Conservation (phyloP, 495 filamentous ascomycete genomes). For the Recurvomyces mirabilis region DNA sequence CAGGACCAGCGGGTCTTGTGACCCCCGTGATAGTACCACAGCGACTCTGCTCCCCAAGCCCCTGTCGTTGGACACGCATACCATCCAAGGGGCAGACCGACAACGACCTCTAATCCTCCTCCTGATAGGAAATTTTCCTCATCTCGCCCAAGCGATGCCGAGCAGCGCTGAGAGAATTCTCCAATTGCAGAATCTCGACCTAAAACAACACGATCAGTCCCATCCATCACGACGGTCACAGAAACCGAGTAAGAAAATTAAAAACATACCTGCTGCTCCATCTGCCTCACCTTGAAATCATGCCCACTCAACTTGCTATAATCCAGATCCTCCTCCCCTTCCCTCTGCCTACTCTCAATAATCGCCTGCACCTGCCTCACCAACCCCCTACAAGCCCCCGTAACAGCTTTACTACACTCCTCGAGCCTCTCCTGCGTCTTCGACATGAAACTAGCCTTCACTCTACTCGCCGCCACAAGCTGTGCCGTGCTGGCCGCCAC, state of each 20-base stretch:
- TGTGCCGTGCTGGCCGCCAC: constrained; percentile 93
- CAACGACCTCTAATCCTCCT: constrained; percentile 51
- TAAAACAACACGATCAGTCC: constrained; percentile 28
- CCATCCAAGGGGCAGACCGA: too few species aligned
- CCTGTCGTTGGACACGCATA: too few species aligned
- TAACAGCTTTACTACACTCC: constrained; percentile 84
- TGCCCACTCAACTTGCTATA: constrained; percentile 77
- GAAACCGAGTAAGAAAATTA: not conserved
- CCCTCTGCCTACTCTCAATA: constrained; percentile 72
- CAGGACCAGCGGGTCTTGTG: too few species aligned
- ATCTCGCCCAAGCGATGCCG: constrained; percentile 85
- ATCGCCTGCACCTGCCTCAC: constrained; percentile 91
- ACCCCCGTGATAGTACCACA: too few species aligned
- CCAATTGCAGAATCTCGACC: constrained; percentile 95
- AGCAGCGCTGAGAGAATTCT: constrained; percentile 74
- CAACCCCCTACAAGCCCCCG: constrained; percentile 70
- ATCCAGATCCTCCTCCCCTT: constrained; percentile 72
- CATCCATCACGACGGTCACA: constrained; percentile 9
- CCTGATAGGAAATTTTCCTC: constrained; percentile 96
- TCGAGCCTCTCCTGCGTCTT: constrained; percentile 89
- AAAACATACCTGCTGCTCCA: constrained; percentile 92
- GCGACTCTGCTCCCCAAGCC: too few species aligned
- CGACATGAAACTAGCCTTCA: constrained; percentile 97
- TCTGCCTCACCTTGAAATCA: constrained; percentile 96
- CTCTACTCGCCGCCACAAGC: constrained; percentile 85